phyloP scores from a whole-genome alignment of 306 rosid species.

The Clitoria ternatea region DNA sequence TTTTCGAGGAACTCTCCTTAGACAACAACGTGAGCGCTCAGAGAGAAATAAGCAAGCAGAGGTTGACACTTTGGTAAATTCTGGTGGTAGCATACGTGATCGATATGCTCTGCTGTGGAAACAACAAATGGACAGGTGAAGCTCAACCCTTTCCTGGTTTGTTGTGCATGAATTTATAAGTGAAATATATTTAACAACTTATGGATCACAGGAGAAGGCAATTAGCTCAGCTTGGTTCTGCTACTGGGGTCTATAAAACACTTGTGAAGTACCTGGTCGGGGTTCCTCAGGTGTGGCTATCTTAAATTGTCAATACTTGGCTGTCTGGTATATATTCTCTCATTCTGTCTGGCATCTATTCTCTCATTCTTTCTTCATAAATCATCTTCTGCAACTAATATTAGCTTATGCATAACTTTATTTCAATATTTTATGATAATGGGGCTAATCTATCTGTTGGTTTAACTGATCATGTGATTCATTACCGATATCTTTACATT shows the following conservation, averaged over 20 bases:
- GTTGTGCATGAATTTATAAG: slow-evolving; percentile 15
- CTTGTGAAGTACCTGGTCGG: slow-evolving; percentile 96
- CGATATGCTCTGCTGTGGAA: slow-evolving; percentile 84
- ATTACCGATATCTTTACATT: slow-evolving; percentile 4
- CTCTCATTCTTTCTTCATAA: background rate
- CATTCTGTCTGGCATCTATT: slow-evolving; percentile 4
- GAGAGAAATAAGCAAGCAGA: slow-evolving; percentile 96
- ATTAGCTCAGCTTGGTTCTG: slow-evolving; percentile 95
- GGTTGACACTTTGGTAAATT: slow-evolving; percentile 72
- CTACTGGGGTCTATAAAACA: slow-evolving; percentile 96
- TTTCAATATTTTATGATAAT: background rate
- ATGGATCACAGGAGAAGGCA: slow-evolving; percentile 66
- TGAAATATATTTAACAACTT: slow-evolving; percentile 21
- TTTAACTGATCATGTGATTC: background rate
- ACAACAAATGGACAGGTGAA: slow-evolving; percentile 96
- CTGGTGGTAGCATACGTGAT: slow-evolving; percentile 78
- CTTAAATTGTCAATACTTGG: background rate
- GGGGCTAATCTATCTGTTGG: background rate
- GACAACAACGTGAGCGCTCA: slow-evolving; percentile 90
- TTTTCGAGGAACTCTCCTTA: slow-evolving; percentile 88
- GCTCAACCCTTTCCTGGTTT: slow-evolving; percentile 5
- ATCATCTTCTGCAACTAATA: slow-evolving; percentile 10
- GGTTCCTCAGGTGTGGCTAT: slow-evolving; percentile 78
- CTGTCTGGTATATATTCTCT: background rate
- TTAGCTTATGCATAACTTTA: slow-evolving; percentile 5